Evolutionary conservation across 106 monocot genomes (phyloP).

Genomic region (Acorus calamus): DNA sequence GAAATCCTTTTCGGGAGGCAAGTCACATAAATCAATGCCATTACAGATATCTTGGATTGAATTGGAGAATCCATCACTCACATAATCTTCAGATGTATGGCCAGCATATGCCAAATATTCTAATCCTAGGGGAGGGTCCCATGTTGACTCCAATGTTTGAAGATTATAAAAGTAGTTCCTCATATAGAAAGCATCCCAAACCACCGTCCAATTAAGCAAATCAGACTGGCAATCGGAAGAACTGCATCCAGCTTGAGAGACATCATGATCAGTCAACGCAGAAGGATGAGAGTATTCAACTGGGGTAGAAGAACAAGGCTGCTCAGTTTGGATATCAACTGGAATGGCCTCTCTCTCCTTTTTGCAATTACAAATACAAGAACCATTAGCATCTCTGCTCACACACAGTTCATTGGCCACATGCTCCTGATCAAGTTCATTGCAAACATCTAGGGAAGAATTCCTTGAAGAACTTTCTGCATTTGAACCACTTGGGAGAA

Average conservation of each 20-base stretch:
- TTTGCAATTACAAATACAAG: slow-evolving; percentile 8
- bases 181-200: slow-evolving; percentile 84
- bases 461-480: slow-evolving; percentile 4
- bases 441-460: slow-evolving; percentile 3
- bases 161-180: slow-evolving; percentile 74
- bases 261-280: slow-evolving; percentile 1
- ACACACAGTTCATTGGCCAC: slow-evolving; percentile 8
- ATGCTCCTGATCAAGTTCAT: slow-evolving; percentile 3
- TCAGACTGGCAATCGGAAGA: slow-evolving; percentile 14
- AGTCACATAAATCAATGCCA: too few species aligned
- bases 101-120: slow-evolving; percentile 22
- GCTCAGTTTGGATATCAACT: slow-evolving; percentile 4
- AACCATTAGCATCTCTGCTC: slow-evolving; percentile 12
- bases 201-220: slow-evolving; percentile 60
- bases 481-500: slow-evolving; percentile 1
- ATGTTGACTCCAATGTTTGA: slow-evolving; percentile 66
- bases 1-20: too few species aligned
- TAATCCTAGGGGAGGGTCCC: slow-evolving; percentile 63
- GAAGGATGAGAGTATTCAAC: slow-evolving; percentile 1
- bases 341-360: slow-evolving; percentile 1
- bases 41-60: too few species aligned
- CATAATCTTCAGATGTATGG: background rate
- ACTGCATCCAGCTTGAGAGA: slow-evolving; percentile 1
- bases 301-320: background rate
- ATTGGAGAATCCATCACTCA: too few species aligned